Evolutionary conservation across 495 filamentous ascomycete genomes (phyloP), one percentile per base, ranked within the genome.

Genomic region (Tricharina praecox): DNA sequence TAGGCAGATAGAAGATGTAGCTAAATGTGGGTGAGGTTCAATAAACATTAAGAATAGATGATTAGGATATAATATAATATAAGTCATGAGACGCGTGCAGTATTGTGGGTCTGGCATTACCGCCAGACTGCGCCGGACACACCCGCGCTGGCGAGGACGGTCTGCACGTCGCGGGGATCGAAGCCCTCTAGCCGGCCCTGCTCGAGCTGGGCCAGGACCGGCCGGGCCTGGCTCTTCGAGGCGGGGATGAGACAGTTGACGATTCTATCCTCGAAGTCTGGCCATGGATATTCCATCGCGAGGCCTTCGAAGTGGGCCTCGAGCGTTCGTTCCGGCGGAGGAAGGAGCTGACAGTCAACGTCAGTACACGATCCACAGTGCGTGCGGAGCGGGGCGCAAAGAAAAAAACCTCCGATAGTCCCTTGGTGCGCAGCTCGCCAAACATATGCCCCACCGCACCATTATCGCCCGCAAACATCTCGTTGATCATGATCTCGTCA

Each of bases 171-270:
- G 15, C 38, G 30, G n/a, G 53, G 30, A 16, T 57, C 49, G 42
- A 51, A 59, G n/a, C 56, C 56, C 15, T 30, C 47, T 2, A 59
- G 55, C 23, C 50, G 55, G 2, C 55, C 52, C n/a, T 50, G 50
- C 35, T 59, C 56, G 18, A 59, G 19, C 42, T 59, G 9, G 24
- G 43, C 48, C 11, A 59, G 33, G 21, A 52, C 42, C 1, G 56
- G 56, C 4, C 36, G 24, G n/a, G 55, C 5, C 33, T 59, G 55
- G 9, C 36, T 26, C 23, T 49, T 48, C 18, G 32, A 34, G 10
- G 54, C 30, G 8, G 48, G 48, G 5, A 40, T 47, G 23, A 59
- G 51, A n/a, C 47, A 59, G 19, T 52, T 50, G 23, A 43, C 10
- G 23, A 58, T 45, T 8, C 34, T 44, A 18, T 59, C 52, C 39